A percentile compares a stretch with the other conserved stretches of the same genome.
Conservation (phyloP, 148 eudicot genomes). For the Chenopodium suecicum region DNA sequence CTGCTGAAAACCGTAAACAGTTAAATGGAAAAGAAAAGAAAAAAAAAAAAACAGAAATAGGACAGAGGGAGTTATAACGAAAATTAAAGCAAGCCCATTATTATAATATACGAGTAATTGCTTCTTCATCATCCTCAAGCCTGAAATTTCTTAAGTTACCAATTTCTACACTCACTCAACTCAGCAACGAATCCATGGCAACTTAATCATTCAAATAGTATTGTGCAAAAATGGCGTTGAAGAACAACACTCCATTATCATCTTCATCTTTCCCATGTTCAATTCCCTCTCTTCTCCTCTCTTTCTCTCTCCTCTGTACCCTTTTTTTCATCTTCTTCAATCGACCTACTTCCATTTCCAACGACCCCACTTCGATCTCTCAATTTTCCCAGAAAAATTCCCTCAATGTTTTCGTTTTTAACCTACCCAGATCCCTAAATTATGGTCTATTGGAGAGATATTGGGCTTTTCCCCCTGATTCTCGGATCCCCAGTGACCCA, state of each 20-base stretch:
- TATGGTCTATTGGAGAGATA: slow-evolving; percentile 67
- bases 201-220: not conserved
- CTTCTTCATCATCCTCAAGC: too few relatives aligned
- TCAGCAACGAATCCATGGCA: too few relatives aligned
- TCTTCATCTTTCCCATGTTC: slow-evolving; percentile 26
- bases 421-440: slow-evolving; percentile 83
- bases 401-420: slow-evolving; percentile 59
- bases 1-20: too few relatives aligned
- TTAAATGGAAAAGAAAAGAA: too few relatives aligned
- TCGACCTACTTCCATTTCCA: slow-evolving; percentile 27
- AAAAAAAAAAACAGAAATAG: too few relatives aligned
- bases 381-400: slow-evolving; percentile 28
- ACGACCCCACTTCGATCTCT: slow-evolving; percentile 30
- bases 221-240: slow-evolving; percentile 22
- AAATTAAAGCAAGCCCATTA: too few relatives aligned
- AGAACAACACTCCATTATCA: slow-evolving; percentile 18
- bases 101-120: too few relatives aligned
- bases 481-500: slow-evolving; percentile 66
- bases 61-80: too few relatives aligned
- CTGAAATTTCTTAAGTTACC: too few relatives aligned
- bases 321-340: slow-evolving; percentile 45
- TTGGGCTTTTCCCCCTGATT: slow-evolving; percentile 64
- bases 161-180: too few relatives aligned
- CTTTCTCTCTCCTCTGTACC: slow-evolving; percentile 42
- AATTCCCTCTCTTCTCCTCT: slow-evolving; percentile 43